Percentiles rank a stretch among this genome's conserved stretches.
Evolutionary conservation across 805 yeast species (phyloP).

Genomic region (Metschnikowia baotianmanensis): DNA sequence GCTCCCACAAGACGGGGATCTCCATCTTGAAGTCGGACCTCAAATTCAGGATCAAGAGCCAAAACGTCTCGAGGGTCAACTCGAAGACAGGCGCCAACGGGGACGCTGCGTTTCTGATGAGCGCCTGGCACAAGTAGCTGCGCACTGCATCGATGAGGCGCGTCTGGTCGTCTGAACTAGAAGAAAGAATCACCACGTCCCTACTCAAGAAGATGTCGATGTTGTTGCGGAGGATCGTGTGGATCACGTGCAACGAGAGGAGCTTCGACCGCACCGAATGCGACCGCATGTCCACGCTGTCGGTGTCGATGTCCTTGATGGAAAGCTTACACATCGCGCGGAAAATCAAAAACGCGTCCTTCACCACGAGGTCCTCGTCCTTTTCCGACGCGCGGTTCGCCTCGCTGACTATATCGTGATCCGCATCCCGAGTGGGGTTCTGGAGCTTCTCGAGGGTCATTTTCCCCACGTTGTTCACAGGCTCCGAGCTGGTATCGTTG

Average conservation of each 20-base stretch:
- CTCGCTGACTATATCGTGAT: conserved; percentile 51
- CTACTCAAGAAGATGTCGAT: conserved; percentile 73
- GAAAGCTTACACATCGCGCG: conserved; percentile 94
- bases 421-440: conserved; percentile 49
- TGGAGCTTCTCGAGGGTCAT: conserved; percentile 63
- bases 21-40: conserved; percentile 89
- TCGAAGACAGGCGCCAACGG: conserved; percentile 90
- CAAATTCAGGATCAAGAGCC: conserved; percentile 80
- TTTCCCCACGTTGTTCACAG: conserved; percentile 20
- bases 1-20: conserved; percentile 89
- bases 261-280: conserved; percentile 91
- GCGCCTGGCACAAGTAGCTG: conserved; percentile 76
- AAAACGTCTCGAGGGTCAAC: conserved; percentile 86
- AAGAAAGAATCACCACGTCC: conserved; percentile 50
- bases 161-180: conserved; percentile 50
- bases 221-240: conserved; percentile 80
- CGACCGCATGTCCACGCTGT: conserved; percentile 78
- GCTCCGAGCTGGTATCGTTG: too few relatives aligned
- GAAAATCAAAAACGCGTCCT: conserved; percentile 90
- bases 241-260: conserved; percentile 82
- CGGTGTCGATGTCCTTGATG: conserved; percentile 76
- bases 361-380: conserved; percentile 68
- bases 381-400: conserved; percentile 44
- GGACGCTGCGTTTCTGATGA: conserved; percentile 91
- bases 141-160: conserved; percentile 75